These are phyloP conservation scores for Ophiostoma perfectum DNA, from an alignment of 2,329 filamentous ascomycete genomes.

Conservation along the genomic window DNA sequence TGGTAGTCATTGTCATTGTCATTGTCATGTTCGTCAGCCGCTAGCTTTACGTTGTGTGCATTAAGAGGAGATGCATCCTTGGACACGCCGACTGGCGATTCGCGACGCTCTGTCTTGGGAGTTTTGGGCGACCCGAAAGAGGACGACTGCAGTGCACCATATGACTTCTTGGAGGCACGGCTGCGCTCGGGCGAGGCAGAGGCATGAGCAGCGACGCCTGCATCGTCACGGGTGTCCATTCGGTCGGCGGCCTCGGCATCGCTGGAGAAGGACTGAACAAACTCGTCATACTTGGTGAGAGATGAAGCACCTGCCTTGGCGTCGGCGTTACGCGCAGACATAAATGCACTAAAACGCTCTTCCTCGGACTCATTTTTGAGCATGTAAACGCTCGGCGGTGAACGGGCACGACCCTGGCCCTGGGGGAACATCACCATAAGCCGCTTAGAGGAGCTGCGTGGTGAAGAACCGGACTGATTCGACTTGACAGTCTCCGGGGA, in stretches of 20 bases:
- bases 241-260: neutral
- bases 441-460: constrained; percentile 6
- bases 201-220: neutral
- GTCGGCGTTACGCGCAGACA: constrained; percentile 17
- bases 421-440: constrained; percentile 24
- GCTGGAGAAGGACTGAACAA: neutral
- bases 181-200: neutral
- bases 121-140: neutral
- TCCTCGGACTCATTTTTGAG: constrained; percentile 21
- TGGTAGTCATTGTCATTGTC: neutral
- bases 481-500: constrained; percentile 15
- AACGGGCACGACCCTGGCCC: constrained; percentile 20
- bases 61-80: neutral
- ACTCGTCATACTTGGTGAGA: constrained; percentile 13
- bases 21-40: neutral
- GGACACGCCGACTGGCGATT: constrained; percentile 5
- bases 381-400: constrained; percentile 22
- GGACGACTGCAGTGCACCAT: neutral
- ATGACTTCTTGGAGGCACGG: neutral
- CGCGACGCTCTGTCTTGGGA: constrained; percentile 12
- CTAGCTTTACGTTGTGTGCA: neutral
- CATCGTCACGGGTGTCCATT: constrained; percentile 3
- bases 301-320: constrained; percentile 16
- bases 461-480: neutral
- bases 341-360: constrained; percentile 20